phyloP scores from a whole-genome alignment of 2,329 filamentous ascomycete genomes.

The Phyllosticta paracitricarpa region DNA sequence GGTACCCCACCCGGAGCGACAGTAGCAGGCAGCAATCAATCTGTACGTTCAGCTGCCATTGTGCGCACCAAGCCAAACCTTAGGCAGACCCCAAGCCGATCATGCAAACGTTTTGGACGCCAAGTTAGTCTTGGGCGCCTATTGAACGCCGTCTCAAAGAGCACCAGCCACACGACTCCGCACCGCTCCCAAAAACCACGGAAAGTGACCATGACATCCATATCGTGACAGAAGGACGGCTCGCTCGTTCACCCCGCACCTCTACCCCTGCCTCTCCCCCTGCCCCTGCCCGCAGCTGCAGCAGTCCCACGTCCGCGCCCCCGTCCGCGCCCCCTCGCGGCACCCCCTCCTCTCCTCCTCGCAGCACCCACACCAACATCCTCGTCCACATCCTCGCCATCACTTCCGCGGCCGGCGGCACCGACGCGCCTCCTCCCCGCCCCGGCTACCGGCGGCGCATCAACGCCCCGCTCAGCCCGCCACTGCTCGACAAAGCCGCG shows the following conservation, averaged over 20 bases:
- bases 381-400: neutral
- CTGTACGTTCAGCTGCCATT: neutral
- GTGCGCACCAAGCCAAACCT: neutral
- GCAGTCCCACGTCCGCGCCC: neutral
- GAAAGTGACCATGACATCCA: neutral
- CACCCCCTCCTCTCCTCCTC: neutral
- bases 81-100: neutral
- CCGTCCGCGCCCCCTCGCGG: neutral
- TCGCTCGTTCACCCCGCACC: neutral
- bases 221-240: neutral
- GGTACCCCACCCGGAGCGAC: neutral
- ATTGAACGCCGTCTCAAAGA: neutral
- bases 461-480: slow-evolving; percentile 16
- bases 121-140: neutral
- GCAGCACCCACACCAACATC: neutral
- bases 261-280: slow-evolving; percentile 4
- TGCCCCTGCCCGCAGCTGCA: neutral
- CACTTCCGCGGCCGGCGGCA: neutral
- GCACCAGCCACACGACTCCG: neutral
- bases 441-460: neutral
- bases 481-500: slow-evolving; percentile 53
- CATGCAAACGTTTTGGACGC: neutral
- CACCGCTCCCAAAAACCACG: neutral
- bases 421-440: neutral
- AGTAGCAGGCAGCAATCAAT: neutral